Evolutionary conservation across 73 alveolate species (phyloP).

Genomic region (Tetrahymena malaccensis): DNA sequence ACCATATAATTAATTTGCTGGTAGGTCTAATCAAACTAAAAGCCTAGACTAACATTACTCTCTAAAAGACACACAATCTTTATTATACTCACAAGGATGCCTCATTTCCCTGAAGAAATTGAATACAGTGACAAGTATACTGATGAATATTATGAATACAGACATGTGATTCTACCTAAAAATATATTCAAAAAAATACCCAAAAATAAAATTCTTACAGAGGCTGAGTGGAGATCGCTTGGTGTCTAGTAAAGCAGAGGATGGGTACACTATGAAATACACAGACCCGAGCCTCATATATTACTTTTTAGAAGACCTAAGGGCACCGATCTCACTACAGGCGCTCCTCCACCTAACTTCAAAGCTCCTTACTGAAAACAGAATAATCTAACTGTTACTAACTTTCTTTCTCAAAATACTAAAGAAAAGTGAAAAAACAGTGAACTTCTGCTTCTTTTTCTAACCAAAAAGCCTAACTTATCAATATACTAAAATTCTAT

Average conservation of each 20-base stretch:
- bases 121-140: constrained; percentile 84
- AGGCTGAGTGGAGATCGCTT: constrained; percentile 84
- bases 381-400: neutral
- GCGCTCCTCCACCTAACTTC: constrained; percentile 59
- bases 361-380: constrained; percentile 39
- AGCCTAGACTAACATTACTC: too few species aligned
- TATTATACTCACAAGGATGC: constrained; percentile 32
- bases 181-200: constrained; percentile 55
- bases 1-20: too few species aligned
- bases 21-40: neutral
- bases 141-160: constrained; percentile 78
- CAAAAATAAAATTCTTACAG: constrained; percentile 69
- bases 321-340: constrained; percentile 96
- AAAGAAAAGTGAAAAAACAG: too few species aligned
- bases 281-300: constrained; percentile 92
- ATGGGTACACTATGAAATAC: constrained; percentile 88
- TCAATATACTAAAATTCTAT: neutral
- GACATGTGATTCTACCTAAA: constrained; percentile 81
- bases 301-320: constrained; percentile 89
- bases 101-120: constrained; percentile 86
- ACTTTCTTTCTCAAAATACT: neutral
- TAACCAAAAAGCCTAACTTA: neutral
- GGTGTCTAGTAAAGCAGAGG: constrained; percentile 89
- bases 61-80: too few species aligned
- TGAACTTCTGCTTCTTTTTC: neutral